Conservation (phyloP, 352 stramenopile genomes). For the Globisporangium rhizosaccharum region DNA sequence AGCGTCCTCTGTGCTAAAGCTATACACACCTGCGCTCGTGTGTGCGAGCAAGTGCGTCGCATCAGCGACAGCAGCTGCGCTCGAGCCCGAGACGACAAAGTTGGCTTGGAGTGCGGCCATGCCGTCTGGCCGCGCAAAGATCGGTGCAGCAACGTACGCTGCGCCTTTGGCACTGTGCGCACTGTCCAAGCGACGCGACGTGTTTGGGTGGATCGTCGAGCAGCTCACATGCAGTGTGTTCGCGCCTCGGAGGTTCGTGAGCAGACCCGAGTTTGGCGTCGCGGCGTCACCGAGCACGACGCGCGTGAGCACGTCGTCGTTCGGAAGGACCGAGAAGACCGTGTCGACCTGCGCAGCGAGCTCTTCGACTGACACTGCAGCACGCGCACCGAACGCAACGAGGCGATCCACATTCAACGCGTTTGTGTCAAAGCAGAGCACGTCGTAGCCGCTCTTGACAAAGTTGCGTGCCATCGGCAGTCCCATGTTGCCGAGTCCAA, state of each 20-base stretch:
- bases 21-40: constrained; percentile 35
- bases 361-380: constrained; percentile 32
- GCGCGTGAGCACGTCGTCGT: constrained; percentile 45
- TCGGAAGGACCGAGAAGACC: constrained; percentile 63
- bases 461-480: constrained; percentile 88
- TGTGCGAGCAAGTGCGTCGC: constrained; percentile 35
- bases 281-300: constrained; percentile 30
- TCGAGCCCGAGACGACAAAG: constrained; percentile 52
- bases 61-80: constrained; percentile 22
- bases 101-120: constrained; percentile 64
- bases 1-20: constrained; percentile 48
- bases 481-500: constrained; percentile 92
- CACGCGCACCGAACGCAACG: constrained; percentile 24
- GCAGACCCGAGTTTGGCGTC: constrained; percentile 20
- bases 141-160: constrained; percentile 51
- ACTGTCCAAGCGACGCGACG: constrained; percentile 32
- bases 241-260: constrained; percentile 25
- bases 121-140: constrained; percentile 69
- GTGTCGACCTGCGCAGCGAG: constrained; percentile 29
- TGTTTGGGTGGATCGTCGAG: constrained; percentile 65
- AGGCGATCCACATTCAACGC: constrained; percentile 22
- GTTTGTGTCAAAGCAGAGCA: constrained; percentile 64
- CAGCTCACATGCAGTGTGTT: constrained; percentile 57
- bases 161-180: constrained; percentile 25
- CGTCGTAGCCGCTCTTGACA: constrained; percentile 50